Evolutionary conservation across 2,329 filamentous ascomycete species (phyloP).

Genomic region (Aaosphaeria pasadenensis): DNA sequence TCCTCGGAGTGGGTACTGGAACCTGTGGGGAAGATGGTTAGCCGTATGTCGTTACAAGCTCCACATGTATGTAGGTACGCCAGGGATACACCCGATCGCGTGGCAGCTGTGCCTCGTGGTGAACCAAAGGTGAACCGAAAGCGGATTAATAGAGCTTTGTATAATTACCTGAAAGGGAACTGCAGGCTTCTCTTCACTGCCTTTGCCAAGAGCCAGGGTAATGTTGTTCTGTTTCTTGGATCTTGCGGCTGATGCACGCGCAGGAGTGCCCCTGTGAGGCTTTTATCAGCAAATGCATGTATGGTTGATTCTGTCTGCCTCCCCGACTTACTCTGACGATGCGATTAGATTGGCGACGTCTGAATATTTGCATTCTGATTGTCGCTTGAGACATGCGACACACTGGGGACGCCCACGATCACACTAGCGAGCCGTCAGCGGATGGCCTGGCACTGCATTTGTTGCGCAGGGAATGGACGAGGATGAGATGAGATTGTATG

Average conservation of each 20-base stretch:
- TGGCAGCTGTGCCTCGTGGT: too few relatives aligned
- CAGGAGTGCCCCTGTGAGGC: conserved; percentile 25
- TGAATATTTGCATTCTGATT: conserved; percentile 73
- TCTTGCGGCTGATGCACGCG: conserved; percentile 20
- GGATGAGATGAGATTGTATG: conserved; percentile 17
- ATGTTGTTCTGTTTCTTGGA: conserved; percentile 26
- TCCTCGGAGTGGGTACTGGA: conserved; percentile 26
- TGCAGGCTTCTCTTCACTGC: conserved; percentile 23
- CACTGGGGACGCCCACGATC: conserved; percentile 64
- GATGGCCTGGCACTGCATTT: not conserved
- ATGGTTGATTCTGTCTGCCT: not conserved
- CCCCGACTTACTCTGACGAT: conserved; percentile 56
- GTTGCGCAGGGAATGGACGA: not conserved
- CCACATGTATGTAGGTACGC: too few relatives aligned
- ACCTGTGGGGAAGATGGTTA: conserved; percentile 4
- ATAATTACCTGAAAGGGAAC: conserved; percentile 26
- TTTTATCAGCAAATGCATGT: conserved; percentile 9
- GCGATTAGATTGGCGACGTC: conserved; percentile 70
- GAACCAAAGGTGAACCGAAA: too few relatives aligned
- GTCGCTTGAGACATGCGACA: conserved; percentile 66
- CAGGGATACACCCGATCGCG: too few relatives aligned
- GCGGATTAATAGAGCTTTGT: too few relatives aligned
- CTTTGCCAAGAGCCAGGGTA: conserved; percentile 7
- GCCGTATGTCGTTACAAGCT: too few relatives aligned
- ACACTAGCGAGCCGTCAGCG: conserved; percentile 51